Percentiles rank a stretch among this genome's conserved stretches.
Conservation (phyloP, 2,329 filamentous ascomycete species). For the Penicillium polonicum region DNA sequence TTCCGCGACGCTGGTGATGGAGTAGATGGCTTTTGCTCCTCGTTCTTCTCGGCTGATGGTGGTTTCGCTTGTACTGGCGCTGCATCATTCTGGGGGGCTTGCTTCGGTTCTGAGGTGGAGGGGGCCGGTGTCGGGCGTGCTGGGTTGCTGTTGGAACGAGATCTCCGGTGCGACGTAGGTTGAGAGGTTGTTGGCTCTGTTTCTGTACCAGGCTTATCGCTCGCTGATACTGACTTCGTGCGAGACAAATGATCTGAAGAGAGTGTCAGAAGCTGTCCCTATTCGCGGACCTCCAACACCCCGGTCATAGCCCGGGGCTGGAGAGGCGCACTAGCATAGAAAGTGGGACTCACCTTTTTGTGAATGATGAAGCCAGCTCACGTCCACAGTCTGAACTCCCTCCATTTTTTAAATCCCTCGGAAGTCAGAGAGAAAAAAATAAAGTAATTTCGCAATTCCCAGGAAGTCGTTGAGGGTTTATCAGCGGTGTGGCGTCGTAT, state of each 20-base stretch:
- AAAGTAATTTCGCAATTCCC: background rate
- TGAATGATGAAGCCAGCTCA: constrained; percentile 86
- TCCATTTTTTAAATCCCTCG: constrained; percentile 61
- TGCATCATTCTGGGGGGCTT: constrained; percentile 17
- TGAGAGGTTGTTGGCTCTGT: constrained; percentile 19
- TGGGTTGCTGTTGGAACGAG: constrained; percentile 25
- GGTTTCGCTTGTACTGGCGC: constrained; percentile 18
- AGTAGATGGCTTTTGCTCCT: constrained; percentile 24
- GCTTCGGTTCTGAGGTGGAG: constrained; percentile 13
- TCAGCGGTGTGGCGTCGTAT: constrained; percentile 23
- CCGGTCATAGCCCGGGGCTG: background rate
- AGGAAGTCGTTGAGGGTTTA: constrained; percentile 5
- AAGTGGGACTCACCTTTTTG: constrained; percentile 66
- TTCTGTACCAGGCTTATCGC: constrained; percentile 30
- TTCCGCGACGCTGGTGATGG: constrained; percentile 26
- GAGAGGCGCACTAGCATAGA: constrained; percentile 1
- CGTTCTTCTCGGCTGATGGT: constrained; percentile 18
- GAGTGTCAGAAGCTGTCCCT: constrained; percentile 10
- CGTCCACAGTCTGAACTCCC: constrained; percentile 77
- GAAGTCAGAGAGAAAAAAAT: background rate
- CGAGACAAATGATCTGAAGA: constrained; percentile 36
- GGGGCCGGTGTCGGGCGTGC: constrained; percentile 18
- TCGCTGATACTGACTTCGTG: constrained; percentile 38
- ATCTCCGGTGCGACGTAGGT: constrained; percentile 24
- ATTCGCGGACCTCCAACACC: background rate